These are phyloP conservation scores for Prunus persica DNA, from an alignment of 306 rosid genomes.

Conservation along the genomic window Prunus_persica_NCBIv2 NC_034009.1:47424001-47424500, in stretches of 20 bases:
- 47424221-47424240: not conserved
- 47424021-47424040: not conserved
- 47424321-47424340: not conserved
- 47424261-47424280: not conserved
- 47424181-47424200: not conserved
- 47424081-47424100: not conserved
- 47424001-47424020: too few relatives aligned
- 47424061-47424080: not conserved
- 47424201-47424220: too few relatives aligned
- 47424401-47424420: too few relatives aligned
- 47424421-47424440: too few relatives aligned
- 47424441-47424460: too few relatives aligned
- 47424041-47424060: too few relatives aligned
- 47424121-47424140: not conserved
- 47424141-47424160: not conserved
- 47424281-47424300: not conserved
- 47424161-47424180: not conserved
- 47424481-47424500: too few relatives aligned
- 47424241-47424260: constrained; percentile 14
- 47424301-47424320: not conserved
- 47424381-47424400: too few relatives aligned
- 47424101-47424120: not conserved
- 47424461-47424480: too few relatives aligned
- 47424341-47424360: too few relatives aligned
- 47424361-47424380: too few relatives aligned